phyloP scores from a whole-genome alignment of 495 filamentous ascomycete genomes.

The Clohesyomyces aquaticus region DNA sequence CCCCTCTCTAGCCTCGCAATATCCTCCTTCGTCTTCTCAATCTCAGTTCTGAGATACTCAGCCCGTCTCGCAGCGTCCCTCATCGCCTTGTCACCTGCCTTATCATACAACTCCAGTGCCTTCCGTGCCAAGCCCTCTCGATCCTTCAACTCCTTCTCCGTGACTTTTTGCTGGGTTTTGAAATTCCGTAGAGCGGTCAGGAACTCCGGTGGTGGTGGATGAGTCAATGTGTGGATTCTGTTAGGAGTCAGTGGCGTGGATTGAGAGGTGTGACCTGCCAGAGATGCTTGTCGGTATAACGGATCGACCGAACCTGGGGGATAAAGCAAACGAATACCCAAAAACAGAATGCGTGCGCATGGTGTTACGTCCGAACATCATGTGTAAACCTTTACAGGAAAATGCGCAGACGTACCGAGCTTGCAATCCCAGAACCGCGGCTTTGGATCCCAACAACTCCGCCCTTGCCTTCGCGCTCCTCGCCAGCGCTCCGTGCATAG shows the following conservation, averaged over 20 bases:
- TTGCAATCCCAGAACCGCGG: constrained; percentile 57
- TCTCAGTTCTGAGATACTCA: constrained; percentile 42
- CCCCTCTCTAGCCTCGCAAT: constrained; percentile 39
- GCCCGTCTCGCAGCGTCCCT: constrained; percentile 42
- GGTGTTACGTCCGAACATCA: too few relatives aligned
- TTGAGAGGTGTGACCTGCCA: background rate
- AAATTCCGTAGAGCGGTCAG: constrained; percentile 61
- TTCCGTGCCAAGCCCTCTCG: constrained; percentile 36
- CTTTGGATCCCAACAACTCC: constrained; percentile 64
- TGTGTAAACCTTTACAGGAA: background rate
- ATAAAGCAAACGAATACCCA: background rate
- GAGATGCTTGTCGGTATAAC: too few relatives aligned
- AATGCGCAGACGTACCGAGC: constrained; percentile 51
- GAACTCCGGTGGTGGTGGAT: constrained; percentile 51
- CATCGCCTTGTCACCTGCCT: constrained; percentile 42
- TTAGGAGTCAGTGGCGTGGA: background rate
- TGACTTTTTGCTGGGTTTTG: constrained; percentile 51
- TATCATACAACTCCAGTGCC: constrained; percentile 42
- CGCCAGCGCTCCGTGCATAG: constrained; percentile 68
- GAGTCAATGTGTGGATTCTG: constrained; percentile 30
- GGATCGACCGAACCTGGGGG: too few relatives aligned
- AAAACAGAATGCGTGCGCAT: background rate
- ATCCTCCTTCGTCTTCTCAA: constrained; percentile 42
- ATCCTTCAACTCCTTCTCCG: constrained; percentile 25
- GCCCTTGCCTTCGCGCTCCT: constrained; percentile 58